These are phyloP conservation scores for Vigna trinervia DNA, from an alignment of 306 rosid genomes.

Conservation along the genomic window DNA sequence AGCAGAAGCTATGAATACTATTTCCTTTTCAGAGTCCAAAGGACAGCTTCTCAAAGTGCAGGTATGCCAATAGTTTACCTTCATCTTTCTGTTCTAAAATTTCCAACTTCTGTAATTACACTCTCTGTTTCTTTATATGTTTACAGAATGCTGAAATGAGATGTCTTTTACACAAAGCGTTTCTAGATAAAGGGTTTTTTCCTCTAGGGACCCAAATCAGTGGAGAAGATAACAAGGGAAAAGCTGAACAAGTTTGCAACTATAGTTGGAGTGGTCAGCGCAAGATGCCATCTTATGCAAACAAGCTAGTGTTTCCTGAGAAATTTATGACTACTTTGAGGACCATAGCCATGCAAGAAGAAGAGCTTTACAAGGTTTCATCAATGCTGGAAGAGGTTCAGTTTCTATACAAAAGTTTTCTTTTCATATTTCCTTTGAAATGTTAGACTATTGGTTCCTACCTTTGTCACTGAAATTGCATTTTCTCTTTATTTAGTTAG, in stretches of 20 bases:
- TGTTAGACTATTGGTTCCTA: not conserved
- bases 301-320: constrained; percentile 86
- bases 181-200: constrained; percentile 80
- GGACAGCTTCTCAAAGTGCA: constrained; percentile 88
- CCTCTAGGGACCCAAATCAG: constrained; percentile 47
- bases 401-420: constrained; percentile 23
- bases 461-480: constrained; percentile 15
- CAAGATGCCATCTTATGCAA: constrained; percentile 73
- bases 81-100: constrained; percentile 17
- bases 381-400: constrained; percentile 86
- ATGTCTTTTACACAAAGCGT: constrained; percentile 79
- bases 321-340: constrained; percentile 78
- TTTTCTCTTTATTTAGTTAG: constrained; percentile 16
- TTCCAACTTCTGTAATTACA: not conserved
- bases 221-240: constrained; percentile 50
- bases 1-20: constrained; percentile 68
- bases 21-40: constrained; percentile 71
- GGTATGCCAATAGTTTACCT: constrained; percentile 53
- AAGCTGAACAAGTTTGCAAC: constrained; percentile 49
- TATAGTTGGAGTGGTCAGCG: constrained; percentile 98
- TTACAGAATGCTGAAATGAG: constrained; percentile 91
- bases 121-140: constrained; percentile 22
- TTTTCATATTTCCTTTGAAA: constrained; percentile 24
- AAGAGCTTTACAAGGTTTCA: constrained; percentile 81
- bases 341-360: constrained; percentile 88